Evolutionary conservation across 345 rosid species (phyloP).

Genomic region (Moringa oleifera): DNA sequence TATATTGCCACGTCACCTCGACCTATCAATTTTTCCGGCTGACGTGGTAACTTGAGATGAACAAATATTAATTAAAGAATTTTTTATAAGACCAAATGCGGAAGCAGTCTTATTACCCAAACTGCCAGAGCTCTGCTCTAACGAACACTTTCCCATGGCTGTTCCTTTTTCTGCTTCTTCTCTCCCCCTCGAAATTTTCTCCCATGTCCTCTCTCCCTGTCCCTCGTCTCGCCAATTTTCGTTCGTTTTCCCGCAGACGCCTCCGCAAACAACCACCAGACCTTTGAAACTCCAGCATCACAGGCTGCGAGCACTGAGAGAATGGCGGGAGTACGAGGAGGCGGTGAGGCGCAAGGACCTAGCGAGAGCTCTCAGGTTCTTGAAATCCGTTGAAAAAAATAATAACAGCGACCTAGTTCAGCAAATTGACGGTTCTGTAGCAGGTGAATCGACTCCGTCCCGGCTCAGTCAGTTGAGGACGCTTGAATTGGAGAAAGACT

Average conservation of each 20-base stretch:
- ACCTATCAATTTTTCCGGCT: no score
- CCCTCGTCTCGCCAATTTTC: constrained; percentile 3
- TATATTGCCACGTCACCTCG: no score
- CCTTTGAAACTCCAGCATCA: constrained; percentile 8
- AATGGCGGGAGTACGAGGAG: constrained; percentile 85
- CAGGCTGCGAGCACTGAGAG: constrained; percentile 46
- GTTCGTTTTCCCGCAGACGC: constrained; percentile 5
- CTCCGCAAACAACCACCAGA: not conserved
- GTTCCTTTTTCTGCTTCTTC: constrained; percentile 15
- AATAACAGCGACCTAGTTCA: constrained; percentile 16
- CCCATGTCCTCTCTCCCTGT: constrained; percentile 13
- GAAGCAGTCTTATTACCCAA: no score
- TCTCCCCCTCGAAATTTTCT: constrained; percentile 8
- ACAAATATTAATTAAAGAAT: no score
- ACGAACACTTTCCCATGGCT: constrained; percentile 20
- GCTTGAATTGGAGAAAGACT: constrained; percentile 44
- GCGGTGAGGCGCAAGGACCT: constrained; percentile 86
- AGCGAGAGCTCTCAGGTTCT: constrained; percentile 69
- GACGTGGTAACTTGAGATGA: no score
- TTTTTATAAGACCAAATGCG: no score
- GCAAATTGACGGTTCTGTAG: constrained; percentile 9
- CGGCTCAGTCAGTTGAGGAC: constrained; percentile 30
- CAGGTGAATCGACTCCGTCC: constrained; percentile 16
- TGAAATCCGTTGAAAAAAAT: constrained; percentile 43
- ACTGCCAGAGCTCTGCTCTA: no score